Conservation (phyloP, 352 stramenopile species). For the Pythium insidiosum region DNA sequence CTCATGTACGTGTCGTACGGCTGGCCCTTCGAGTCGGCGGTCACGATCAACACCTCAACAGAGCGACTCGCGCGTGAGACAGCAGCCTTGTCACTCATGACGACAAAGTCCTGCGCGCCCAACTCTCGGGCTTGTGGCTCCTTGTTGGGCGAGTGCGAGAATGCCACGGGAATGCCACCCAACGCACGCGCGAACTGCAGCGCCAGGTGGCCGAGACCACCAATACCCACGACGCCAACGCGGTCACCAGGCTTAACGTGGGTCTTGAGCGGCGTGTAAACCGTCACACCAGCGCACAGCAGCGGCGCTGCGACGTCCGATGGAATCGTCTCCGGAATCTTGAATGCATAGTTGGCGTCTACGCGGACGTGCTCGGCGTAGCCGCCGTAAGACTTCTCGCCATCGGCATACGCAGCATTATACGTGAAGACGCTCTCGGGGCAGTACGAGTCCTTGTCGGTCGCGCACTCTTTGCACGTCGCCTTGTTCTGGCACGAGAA, state of each 20-base stretch:
- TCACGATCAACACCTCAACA: constrained; percentile 72
- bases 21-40: constrained; percentile 40
- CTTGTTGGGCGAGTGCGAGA: constrained; percentile 22
- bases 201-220: too few relatives aligned
- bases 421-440: constrained; percentile 8
- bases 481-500: constrained; percentile 2
- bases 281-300: too few relatives aligned
- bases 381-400: too few relatives aligned
- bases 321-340: constrained; percentile 15
- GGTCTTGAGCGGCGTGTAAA: constrained; percentile 34
- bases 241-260: constrained; percentile 23
- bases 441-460: too few relatives aligned
- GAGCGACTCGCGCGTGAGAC: constrained; percentile 16
- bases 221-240: too few relatives aligned
- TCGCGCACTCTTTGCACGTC: too few relatives aligned
- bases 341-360: constrained; percentile 11
- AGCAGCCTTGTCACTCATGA: constrained; percentile 11
- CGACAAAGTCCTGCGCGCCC: constrained; percentile 3
- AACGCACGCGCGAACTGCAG: constrained; percentile 53
- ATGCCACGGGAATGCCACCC: constrained; percentile 24
- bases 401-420: constrained; percentile 4
- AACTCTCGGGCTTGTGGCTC: neutral
- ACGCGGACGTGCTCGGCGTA: too few relatives aligned
- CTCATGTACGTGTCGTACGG: constrained; percentile 35
- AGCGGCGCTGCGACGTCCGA: too few relatives aligned